These are phyloP conservation scores for Eucalyptus caleyi DNA, from an alignment of 345 rosid genomes.

Conservation along the genomic window DNA sequence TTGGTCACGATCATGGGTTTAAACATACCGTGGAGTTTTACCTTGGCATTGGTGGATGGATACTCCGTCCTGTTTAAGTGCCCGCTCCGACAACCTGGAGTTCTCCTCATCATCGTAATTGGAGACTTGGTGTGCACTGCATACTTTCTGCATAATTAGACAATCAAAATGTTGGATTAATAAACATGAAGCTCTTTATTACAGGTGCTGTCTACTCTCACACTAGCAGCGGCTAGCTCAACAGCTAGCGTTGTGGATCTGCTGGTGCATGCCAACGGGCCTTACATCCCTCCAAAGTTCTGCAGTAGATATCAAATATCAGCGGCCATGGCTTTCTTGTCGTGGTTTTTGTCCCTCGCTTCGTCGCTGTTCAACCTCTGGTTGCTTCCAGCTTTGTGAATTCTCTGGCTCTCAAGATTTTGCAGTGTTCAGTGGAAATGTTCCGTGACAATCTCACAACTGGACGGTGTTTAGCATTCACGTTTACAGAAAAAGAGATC, in stretches of 20 bases:
- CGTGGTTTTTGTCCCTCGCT: constrained; percentile 67
- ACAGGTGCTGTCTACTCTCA: constrained; percentile 64
- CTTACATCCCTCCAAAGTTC: constrained; percentile 35
- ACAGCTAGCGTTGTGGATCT: constrained; percentile 77
- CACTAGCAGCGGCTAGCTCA: constrained; percentile 73
- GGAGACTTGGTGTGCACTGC: constrained; percentile 69
- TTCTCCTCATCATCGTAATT: constrained; percentile 40
- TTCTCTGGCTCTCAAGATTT: not conserved
- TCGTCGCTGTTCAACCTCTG: constrained; percentile 83
- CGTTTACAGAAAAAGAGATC: not conserved
- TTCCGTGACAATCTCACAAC: not conserved
- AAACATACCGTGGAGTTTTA: constrained; percentile 81
- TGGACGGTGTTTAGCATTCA: not conserved
- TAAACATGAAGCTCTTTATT: not conserved
- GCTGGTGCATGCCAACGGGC: constrained; percentile 15
- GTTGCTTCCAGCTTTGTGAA: constrained; percentile 65
- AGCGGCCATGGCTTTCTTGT: constrained; percentile 80
- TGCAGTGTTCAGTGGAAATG: not conserved
- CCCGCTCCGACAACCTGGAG: constrained; percentile 45
- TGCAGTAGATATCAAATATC: constrained; percentile 74
- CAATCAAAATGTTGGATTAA: not conserved
- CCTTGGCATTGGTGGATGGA: constrained; percentile 73
- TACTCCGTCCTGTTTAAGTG: constrained; percentile 58
- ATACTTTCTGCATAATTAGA: not conserved
- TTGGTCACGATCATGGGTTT: constrained; percentile 82